These are phyloP conservation scores for Phytopythium litorale DNA, from an alignment of 352 stramenopile genomes.

Conservation along the genomic window DNA sequence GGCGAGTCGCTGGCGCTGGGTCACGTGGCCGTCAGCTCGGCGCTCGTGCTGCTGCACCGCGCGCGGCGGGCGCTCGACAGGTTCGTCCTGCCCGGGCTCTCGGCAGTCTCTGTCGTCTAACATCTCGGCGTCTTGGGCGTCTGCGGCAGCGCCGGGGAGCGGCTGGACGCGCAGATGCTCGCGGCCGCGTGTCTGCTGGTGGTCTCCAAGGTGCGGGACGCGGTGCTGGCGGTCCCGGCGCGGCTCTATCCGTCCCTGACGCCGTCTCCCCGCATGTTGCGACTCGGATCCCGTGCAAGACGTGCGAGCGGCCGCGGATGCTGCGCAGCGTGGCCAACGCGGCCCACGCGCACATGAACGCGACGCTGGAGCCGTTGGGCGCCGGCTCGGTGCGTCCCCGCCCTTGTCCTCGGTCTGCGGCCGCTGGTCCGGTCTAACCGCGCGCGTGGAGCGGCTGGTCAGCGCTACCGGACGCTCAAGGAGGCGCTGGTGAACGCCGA, in stretches of 20 bases:
- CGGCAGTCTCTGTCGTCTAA: too few species aligned
- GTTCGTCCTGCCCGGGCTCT: background rate
- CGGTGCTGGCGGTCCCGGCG: conserved; percentile 6
- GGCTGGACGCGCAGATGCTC: conserved; percentile 6
- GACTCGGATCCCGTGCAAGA: conserved; percentile 11
- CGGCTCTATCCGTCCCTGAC: background rate
- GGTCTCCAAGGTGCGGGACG: conserved; percentile 11
- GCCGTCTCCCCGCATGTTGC: background rate
- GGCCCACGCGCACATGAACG: conserved; percentile 29
- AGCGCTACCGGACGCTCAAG: conserved; percentile 45
- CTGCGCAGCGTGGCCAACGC: conserved; percentile 52
- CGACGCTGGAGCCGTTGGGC: conserved; percentile 22
- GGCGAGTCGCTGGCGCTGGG: conserved; percentile 6
- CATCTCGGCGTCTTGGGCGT: background rate
- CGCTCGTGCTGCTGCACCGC: conserved; percentile 7
- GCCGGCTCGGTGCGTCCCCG: conserved; percentile 24
- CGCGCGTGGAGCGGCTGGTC: background rate
- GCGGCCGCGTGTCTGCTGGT: conserved; percentile 12
- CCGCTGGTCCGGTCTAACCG: background rate
- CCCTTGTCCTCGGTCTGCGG: background rate
- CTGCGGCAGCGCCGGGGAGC: background rate
- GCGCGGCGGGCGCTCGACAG: background rate
- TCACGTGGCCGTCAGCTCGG: background rate
- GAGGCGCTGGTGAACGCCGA: conserved; percentile 44
- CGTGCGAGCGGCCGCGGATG: conserved; percentile 37